phyloP scores from a whole-genome alignment of 2,329 filamentous ascomycete species.

The Aspergillus versicolor region DNA sequence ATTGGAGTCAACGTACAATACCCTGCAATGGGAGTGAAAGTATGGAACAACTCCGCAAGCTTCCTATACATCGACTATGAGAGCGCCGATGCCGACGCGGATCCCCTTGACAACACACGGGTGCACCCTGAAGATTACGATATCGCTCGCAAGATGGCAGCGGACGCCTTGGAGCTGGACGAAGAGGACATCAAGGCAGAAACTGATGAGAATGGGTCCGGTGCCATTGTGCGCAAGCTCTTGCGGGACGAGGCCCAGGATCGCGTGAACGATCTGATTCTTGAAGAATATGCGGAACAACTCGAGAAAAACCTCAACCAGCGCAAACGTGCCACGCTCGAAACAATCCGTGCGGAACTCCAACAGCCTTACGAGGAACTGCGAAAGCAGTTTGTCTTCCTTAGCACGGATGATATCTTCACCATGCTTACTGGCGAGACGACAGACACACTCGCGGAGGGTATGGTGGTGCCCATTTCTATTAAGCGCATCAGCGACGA shows the following conservation, averaged over 20 bases:
- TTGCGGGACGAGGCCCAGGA: slow-evolving; percentile 92
- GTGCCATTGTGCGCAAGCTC: slow-evolving; percentile 90
- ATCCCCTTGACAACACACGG: slow-evolving; percentile 94
- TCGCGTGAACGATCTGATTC: slow-evolving; percentile 89
- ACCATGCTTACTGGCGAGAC: slow-evolving; percentile 97
- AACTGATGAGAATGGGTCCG: slow-evolving; percentile 82
- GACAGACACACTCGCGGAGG: slow-evolving; percentile 73
- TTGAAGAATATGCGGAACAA: slow-evolving; percentile 97
- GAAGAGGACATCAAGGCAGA: slow-evolving; percentile 98
- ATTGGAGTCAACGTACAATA: slow-evolving; percentile 82
- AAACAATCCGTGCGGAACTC: slow-evolving; percentile 92
- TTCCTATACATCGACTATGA: slow-evolving; percentile 92
- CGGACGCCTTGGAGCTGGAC: slow-evolving; percentile 91
- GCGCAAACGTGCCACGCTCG: slow-evolving; percentile 89
- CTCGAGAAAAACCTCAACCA: slow-evolving; percentile 90
- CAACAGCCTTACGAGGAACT: slow-evolving; percentile 93
- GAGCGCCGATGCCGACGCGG: slow-evolving; percentile 73
- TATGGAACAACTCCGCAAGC: slow-evolving; percentile 96
- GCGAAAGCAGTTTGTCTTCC: slow-evolving; percentile 70
- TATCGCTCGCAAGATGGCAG: slow-evolving; percentile 95
- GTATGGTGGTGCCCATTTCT: slow-evolving; percentile 89
- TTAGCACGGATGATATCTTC: slow-evolving; percentile 78
- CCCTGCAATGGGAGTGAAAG: slow-evolving; percentile 80
- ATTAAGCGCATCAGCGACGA: slow-evolving; percentile 87
- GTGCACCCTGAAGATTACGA: slow-evolving; percentile 99